Evolutionary conservation across 208 protist species (phyloP).

Genomic region (Polymyxa betae): DNA sequence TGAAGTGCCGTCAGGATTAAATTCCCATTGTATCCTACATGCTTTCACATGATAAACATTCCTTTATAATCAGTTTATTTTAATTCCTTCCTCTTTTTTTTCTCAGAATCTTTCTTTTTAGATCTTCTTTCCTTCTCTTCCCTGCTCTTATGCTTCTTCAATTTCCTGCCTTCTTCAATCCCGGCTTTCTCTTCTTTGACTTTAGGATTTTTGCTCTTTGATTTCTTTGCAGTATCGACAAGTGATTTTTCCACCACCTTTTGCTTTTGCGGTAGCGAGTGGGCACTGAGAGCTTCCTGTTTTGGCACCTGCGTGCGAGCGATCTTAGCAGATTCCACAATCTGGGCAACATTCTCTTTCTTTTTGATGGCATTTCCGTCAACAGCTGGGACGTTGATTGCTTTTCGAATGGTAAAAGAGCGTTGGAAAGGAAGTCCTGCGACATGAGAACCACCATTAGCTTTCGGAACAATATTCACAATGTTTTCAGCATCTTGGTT

Average conservation of each 20-base stretch:
- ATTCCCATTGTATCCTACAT: neutral
- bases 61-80: neutral
- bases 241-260: no score
- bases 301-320: neutral
- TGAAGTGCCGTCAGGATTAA: conserved; percentile 56
- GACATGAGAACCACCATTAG: neutral
- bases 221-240: no score
- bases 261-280: no score
- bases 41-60: neutral
- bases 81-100: neutral
- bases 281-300: neutral
- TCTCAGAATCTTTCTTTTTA: neutral
- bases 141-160: no score
- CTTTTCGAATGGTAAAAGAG: neutral
- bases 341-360: conserved; percentile 3
- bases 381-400: neutral
- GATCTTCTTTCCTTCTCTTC: no score
- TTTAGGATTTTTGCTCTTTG: no score
- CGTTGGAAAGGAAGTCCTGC: neutral
- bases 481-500: neutral
- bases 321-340: neutral
- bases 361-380: neutral
- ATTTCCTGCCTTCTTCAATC: no score
- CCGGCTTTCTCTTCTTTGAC: no score
- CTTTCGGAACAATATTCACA: conserved; percentile 31